These are phyloP conservation scores for Chrysoporthe austroafricana DNA, from an alignment of 2,329 filamentous ascomycete genomes.

Conservation along the genomic window DNA sequence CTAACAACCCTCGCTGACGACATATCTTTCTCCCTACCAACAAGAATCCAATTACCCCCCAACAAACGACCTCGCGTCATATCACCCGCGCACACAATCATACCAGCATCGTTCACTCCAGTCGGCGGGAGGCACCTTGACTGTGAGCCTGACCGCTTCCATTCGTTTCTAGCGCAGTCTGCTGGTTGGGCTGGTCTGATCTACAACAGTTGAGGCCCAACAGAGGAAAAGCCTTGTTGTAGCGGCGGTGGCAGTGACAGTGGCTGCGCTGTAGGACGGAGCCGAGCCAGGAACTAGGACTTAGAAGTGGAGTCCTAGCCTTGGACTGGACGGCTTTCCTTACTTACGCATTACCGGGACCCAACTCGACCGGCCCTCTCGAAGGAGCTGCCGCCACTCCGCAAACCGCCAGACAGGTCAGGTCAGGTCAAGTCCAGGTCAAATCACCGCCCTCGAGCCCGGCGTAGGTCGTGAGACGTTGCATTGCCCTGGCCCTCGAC, in stretches of 20 bases:
- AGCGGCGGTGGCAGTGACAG: slow-evolving; percentile 7
- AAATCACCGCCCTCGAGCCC: slow-evolving; percentile 16
- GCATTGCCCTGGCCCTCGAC: slow-evolving; percentile 22
- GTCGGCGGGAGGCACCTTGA: neutral
- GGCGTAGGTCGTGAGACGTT: slow-evolving; percentile 16
- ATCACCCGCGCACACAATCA: neutral
- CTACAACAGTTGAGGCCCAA: slow-evolving; percentile 8
- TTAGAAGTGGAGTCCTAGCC: slow-evolving; percentile 2
- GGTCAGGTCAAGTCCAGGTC: slow-evolving; percentile 13
- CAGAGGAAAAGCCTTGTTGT: slow-evolving; percentile 1
- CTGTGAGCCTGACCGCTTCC: neutral
- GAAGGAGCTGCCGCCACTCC: slow-evolving; percentile 8
- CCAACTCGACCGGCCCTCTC: slow-evolving; percentile 5
- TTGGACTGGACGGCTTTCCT: neutral
- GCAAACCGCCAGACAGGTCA: slow-evolving; percentile 18
- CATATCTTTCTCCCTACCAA: slow-evolving; percentile 12
- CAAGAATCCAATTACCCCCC: neutral
- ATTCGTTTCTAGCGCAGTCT: neutral
- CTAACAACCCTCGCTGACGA: slow-evolving; percentile 18
- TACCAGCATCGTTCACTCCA: neutral
- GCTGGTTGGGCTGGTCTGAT: slow-evolving; percentile 4
- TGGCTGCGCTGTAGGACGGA: slow-evolving; percentile 10
- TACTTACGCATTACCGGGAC: slow-evolving; percentile 1
- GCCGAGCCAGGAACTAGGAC: slow-evolving; percentile 15
- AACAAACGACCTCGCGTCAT: neutral